Evolutionary conservation across 1,284 basidiomycete genomes (phyloP).

Genomic region (Heimioporus retisporus): DNA sequence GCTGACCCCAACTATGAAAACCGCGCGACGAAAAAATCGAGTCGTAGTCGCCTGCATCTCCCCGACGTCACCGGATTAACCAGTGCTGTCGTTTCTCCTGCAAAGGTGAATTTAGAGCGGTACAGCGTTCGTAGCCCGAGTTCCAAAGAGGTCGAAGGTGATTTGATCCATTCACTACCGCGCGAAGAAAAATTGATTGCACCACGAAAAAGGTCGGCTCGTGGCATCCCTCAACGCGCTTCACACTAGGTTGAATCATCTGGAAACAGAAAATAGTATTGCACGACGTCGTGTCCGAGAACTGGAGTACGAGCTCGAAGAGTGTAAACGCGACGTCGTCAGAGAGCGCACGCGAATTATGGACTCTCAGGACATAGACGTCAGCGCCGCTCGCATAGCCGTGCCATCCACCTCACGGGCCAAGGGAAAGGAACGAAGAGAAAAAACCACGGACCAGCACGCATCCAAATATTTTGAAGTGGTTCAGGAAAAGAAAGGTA

Average conservation of each 20-base stretch:
- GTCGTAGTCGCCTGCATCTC: constrained; percentile 58
- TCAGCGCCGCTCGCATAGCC: constrained; percentile 21
- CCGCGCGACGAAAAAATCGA: constrained; percentile 31
- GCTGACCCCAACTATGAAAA: constrained; percentile 20
- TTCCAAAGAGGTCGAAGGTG: constrained; percentile 72
- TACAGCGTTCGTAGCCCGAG: constrained; percentile 56
- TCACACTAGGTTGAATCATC: constrained; percentile 70
- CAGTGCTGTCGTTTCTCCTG: constrained; percentile 76
- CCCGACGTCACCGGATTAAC: constrained; percentile 86
- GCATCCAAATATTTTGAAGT: constrained; percentile 73
- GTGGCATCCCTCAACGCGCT: constrained; percentile 69
- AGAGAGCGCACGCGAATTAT: constrained; percentile 71
- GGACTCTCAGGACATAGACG: constrained; percentile 61
- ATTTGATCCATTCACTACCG: constrained; percentile 14
- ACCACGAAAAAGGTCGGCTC: constrained; percentile 56
- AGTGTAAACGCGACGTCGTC: constrained; percentile 78
- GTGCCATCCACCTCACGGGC: constrained; percentile 33
- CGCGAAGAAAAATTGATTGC: constrained; percentile 11
- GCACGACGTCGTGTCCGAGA: constrained; percentile 83
- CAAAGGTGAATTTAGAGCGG: constrained; percentile 62
- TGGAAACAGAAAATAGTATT: constrained; percentile 85
- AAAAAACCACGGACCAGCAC: constrained; percentile 50
- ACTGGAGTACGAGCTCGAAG: constrained; percentile 84
- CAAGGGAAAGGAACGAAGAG: constrained; percentile 47
- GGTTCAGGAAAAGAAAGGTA: constrained; percentile 89